These are phyloP conservation scores for Dendryphion nanum DNA, from an alignment of 2,329 filamentous ascomycete genomes.

Conservation along the genomic window DNA sequence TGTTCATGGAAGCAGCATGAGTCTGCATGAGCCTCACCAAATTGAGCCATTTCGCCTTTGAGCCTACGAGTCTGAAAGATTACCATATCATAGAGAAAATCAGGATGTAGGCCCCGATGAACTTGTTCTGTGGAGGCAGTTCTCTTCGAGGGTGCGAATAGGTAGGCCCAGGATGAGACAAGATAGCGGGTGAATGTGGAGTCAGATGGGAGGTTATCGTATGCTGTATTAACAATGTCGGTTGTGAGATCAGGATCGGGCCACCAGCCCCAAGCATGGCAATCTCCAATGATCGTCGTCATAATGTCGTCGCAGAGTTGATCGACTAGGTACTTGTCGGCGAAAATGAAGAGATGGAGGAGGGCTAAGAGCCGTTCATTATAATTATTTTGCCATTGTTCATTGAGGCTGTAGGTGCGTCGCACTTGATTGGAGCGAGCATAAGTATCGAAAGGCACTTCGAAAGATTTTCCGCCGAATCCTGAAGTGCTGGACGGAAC, in stretches of 20 bases:
- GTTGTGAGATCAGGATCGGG: slow-evolving; percentile 1
- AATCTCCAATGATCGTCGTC: slow-evolving; percentile 7
- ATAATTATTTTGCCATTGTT: too few relatives aligned
- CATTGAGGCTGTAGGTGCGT: too few relatives aligned
- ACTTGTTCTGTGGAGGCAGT: background rate
- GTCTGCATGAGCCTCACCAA: background rate
- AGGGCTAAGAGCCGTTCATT: too few relatives aligned
- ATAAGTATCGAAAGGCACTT: too few relatives aligned
- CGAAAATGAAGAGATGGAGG: slow-evolving; percentile 13
- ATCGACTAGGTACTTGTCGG: slow-evolving; percentile 10
- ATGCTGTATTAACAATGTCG: slow-evolving; percentile 1
- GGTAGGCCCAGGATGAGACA: background rate
- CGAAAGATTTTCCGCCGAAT: too few relatives aligned
- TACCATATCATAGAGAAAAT: background rate
- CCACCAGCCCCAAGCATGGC: slow-evolving; percentile 3
- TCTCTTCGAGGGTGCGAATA: background rate
- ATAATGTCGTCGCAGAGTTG: slow-evolving; percentile 13
- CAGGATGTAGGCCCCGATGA: background rate
- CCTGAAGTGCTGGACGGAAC: too few relatives aligned
- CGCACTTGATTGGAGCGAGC: too few relatives aligned
- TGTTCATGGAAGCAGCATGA: background rate
- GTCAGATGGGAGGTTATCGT: slow-evolving; percentile 5
- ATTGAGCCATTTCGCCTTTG: background rate
- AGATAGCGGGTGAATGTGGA: slow-evolving; percentile 1
- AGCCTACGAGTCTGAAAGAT: background rate